A percentile compares a stretch with the other conserved stretches of the same genome.
Conservation (phyloP, 2,329 filamentous ascomycete genomes). For the Cadophora luteo-olivacea region DNA sequence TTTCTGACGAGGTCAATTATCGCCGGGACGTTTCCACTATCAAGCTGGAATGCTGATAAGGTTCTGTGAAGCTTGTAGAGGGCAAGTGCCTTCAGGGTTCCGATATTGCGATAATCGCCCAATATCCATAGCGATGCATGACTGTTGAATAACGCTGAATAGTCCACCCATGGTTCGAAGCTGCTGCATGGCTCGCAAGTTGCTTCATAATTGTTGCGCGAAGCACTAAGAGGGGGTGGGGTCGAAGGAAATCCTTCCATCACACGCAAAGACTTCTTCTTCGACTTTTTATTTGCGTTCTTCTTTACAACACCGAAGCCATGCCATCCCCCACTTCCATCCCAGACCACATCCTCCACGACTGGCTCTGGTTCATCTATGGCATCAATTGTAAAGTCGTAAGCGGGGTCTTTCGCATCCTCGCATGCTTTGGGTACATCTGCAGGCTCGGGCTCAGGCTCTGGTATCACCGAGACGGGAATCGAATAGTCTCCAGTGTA, state of each 20-base stretch:
- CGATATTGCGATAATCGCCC: slow-evolving; percentile 25
- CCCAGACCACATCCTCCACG: too few species aligned
- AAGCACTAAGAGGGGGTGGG: slow-evolving; percentile 4
- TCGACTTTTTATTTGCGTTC: neutral
- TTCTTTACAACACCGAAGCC: neutral
- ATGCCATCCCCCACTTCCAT: neutral
- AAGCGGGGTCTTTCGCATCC: too few species aligned
- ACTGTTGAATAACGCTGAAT: slow-evolving; percentile 27
- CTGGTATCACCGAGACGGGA: slow-evolving; percentile 16
- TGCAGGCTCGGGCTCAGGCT: neutral
- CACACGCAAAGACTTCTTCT: neutral
- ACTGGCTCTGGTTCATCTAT: too few species aligned
- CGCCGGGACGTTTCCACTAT: slow-evolving; percentile 28
- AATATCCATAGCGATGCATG: slow-evolving; percentile 33
- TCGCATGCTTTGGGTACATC: too few species aligned
- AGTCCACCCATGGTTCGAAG: slow-evolving; percentile 27
- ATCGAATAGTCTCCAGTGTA: slow-evolving; percentile 37
- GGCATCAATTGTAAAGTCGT: too few species aligned
- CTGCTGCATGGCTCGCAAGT: slow-evolving; percentile 20
- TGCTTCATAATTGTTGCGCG: slow-evolving; percentile 23
- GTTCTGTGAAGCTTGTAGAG: slow-evolving; percentile 37
- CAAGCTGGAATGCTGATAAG: slow-evolving; percentile 28
- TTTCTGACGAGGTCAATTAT: slow-evolving; percentile 26
- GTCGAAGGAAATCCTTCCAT: slow-evolving; percentile 19
- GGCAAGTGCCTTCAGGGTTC: slow-evolving; percentile 32